phyloP scores from a whole-genome alignment of 148 eudicot genomes.

The Spergularia marina region DNA sequence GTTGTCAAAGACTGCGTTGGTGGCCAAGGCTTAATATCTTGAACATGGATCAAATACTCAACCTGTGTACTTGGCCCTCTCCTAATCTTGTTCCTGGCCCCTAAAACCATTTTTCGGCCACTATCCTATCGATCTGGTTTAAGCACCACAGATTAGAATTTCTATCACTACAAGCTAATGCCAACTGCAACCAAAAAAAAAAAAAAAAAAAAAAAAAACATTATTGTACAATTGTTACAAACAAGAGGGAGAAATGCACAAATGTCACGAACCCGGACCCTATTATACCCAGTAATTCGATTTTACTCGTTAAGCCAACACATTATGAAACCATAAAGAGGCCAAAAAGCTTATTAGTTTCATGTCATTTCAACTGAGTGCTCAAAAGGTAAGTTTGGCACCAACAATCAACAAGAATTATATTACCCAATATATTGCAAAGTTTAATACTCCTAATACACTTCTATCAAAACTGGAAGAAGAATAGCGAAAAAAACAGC shows the following conservation, averaged over 20 bases:
- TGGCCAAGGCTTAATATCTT: slow-evolving; percentile 97
- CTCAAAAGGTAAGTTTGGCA: neutral
- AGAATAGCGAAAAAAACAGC: neutral
- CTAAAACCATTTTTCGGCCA: slow-evolving; percentile 51
- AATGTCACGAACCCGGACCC: neutral
- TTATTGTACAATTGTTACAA: neutral
- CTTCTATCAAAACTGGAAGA: neutral
- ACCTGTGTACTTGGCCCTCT: slow-evolving; percentile 63
- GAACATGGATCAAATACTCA: slow-evolving; percentile 58
- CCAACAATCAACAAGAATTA: neutral
- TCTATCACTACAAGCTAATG: neutral
- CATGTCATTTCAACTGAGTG: neutral
- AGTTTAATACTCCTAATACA: neutral
- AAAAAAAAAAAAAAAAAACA: neutral
- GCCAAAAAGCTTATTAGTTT: neutral
- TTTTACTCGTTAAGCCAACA: neutral
- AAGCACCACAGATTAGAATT: neutral
- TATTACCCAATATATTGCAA: neutral
- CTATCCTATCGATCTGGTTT: neutral
- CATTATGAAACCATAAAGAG: neutral
- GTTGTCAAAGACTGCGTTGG: slow-evolving; percentile 75
- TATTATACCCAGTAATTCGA: neutral
- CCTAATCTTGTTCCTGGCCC: slow-evolving; percentile 57
- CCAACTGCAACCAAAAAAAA: neutral
- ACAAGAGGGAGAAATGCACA: neutral